Evolutionary conservation across 176 grass and related monocot genomes (phyloP).

Genomic region (Eragrostis curvula): DNA sequence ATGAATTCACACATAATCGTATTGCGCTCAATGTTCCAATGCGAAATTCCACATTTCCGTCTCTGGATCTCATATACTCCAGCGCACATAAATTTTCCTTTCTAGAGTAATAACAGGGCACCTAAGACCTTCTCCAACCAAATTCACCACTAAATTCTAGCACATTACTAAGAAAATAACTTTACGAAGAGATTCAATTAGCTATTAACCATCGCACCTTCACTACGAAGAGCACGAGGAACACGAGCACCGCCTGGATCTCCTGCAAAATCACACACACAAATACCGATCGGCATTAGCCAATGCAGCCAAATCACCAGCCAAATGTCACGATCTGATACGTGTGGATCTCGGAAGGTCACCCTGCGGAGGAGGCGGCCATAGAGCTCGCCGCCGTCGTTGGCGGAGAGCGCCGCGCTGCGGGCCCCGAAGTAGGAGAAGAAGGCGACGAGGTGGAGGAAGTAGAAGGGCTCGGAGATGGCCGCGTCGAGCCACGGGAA

Average conservation of each 20-base stretch:
- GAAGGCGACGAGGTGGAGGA: conserved; percentile 85
- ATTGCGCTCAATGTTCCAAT: neutral
- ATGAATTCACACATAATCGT: neutral
- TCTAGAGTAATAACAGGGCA: neutral
- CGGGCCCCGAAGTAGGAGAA: conserved; percentile 92
- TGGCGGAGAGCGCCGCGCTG: conserved; percentile 49
- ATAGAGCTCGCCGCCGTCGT: conserved; percentile 53
- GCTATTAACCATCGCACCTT: conserved; percentile 56
- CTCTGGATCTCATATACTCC: neutral
- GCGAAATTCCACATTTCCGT: neutral
- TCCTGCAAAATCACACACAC: conserved; percentile 58
- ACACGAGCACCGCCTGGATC: conserved; percentile 83
- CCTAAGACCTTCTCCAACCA: neutral
- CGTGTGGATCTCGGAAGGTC: neutral
- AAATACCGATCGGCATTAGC: conserved; percentile 24
- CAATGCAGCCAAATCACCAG: neutral
- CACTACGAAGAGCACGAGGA: conserved; percentile 71
- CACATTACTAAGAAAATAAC: neutral
- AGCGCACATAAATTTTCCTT: neutral
- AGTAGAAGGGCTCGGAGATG: conserved; percentile 83
- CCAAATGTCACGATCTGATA: neutral
- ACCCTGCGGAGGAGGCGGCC: conserved; percentile 71
- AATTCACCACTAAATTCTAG: neutral
- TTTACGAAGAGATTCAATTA: neutral
- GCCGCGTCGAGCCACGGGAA: conserved; percentile 78